These are phyloP conservation scores for Penicillium lividum DNA, from an alignment of 495 filamentous ascomycete genomes.

Conservation along the genomic window DNA sequence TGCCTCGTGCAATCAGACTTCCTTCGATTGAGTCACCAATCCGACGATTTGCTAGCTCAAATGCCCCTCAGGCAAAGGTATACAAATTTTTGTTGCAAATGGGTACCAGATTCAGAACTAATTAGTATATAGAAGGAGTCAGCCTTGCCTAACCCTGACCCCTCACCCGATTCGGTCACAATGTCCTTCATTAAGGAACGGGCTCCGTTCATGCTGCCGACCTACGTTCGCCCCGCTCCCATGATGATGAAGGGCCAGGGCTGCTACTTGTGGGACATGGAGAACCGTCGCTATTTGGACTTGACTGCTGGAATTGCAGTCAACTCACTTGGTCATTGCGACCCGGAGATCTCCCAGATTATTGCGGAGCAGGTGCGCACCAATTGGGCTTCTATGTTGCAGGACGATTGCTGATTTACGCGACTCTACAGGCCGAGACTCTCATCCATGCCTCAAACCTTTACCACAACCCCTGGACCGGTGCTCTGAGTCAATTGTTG, in stretches of 20 bases:
- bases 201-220: conserved; percentile 86
- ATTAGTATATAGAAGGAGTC: conserved; percentile 56
- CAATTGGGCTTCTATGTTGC: background rate
- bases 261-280: conserved; percentile 84
- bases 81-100: conserved; percentile 16
- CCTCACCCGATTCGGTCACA: conserved; percentile 72
- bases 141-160: conserved; percentile 73
- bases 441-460: conserved; percentile 91
- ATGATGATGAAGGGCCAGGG: conserved; percentile 87
- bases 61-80: conserved; percentile 23
- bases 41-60: conserved; percentile 38
- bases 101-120: background rate
- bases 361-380: conserved; percentile 68
- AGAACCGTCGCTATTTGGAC: conserved; percentile 87
- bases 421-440: conserved; percentile 58
- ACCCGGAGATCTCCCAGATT: conserved; percentile 68
- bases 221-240: conserved; percentile 87
- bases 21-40: conserved; percentile 38
- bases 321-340: conserved; percentile 86
- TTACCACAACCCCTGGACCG: conserved; percentile 94
- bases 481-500: conserved; percentile 81
- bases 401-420: conserved; percentile 20
- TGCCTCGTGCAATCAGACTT: conserved; percentile 36
- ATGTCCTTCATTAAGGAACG: conserved; percentile 71
- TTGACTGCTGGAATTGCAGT: conserved; percentile 96